These are phyloP conservation scores for Cryptococcus sp. DNA, from an alignment of 1,284 basidiomycete species.

Conservation along the genomic window DNA sequence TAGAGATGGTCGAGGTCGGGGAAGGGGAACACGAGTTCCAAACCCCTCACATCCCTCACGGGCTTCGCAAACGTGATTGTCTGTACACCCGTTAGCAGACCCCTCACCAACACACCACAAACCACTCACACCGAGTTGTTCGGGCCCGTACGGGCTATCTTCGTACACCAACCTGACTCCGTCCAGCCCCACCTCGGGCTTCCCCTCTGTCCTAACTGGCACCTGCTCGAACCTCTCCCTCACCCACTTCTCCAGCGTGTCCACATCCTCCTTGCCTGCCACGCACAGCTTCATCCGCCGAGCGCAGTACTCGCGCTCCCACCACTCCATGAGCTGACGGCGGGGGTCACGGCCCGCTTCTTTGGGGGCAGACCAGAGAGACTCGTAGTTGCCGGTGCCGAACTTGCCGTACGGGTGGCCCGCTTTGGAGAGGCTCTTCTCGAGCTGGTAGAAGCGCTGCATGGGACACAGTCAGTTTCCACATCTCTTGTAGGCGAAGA, in stretches of 20 bases:
- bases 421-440: constrained; percentile 77
- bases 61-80: constrained; percentile 83
- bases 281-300: constrained; percentile 90
- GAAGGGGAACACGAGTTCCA: constrained; percentile 86
- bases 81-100: constrained; percentile 52
- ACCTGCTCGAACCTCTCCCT: constrained; percentile 44
- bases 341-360: constrained; percentile 76
- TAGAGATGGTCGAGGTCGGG: constrained; percentile 78
- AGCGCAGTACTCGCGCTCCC: constrained; percentile 87
- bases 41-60: constrained; percentile 79
- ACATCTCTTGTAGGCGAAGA: neutral
- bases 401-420: constrained; percentile 92
- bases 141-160: constrained; percentile 70
- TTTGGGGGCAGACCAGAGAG: constrained; percentile 63
- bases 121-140: constrained; percentile 68
- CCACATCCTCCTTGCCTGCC: constrained; percentile 71
- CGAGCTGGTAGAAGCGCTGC: constrained; percentile 95
- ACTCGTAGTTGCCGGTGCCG: constrained; percentile 81
- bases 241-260: constrained; percentile 46
- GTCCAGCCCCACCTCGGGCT: constrained; percentile 32
- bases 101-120: too few species aligned
- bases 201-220: constrained; percentile 41
- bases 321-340: constrained; percentile 91
- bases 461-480: constrained; percentile 38
- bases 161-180: constrained; percentile 56